Percentiles rank a stretch among this genome's conserved stretches.
These are phyloP conservation scores for Xylaria sp. DNA, from an alignment of 2,329 filamentous ascomycete genomes.

Conservation along the genomic window DNA sequence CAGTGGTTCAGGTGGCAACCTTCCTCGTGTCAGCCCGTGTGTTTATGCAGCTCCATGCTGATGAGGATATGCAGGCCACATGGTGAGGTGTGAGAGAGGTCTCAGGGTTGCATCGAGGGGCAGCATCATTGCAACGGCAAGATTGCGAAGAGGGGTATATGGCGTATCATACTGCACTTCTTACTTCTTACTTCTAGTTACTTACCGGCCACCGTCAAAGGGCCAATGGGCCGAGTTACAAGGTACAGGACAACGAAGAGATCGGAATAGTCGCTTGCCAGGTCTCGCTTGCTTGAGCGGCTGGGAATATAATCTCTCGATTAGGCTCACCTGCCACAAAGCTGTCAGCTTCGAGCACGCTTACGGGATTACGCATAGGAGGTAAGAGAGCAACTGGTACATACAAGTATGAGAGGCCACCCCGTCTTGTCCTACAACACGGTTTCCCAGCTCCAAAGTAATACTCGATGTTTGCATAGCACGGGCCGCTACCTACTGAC, in stretches of 20 bases:
- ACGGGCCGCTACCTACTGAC: conserved; percentile 13
- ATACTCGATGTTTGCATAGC: conserved; percentile 30
- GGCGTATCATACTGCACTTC: background rate
- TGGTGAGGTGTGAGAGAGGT: conserved; percentile 36
- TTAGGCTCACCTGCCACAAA: background rate
- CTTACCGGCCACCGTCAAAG: background rate
- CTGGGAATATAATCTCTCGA: conserved; percentile 9
- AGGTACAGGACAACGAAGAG: background rate
- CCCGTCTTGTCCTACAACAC: background rate
- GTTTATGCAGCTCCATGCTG: conserved; percentile 35
- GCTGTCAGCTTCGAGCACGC: conserved; percentile 16
- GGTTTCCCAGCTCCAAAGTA: conserved; percentile 11
- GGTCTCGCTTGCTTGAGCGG: background rate
- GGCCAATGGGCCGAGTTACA: background rate
- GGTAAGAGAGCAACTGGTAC: background rate
- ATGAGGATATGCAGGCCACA: conserved; percentile 36
- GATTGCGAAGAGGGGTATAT: conserved; percentile 22
- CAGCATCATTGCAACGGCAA: conserved; percentile 23
- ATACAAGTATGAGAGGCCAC: background rate
- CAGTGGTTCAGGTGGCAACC: conserved; percentile 25
- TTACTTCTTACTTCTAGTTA: too few species aligned
- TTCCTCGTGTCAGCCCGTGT: conserved; percentile 36
- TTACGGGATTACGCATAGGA: background rate
- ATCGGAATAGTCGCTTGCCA: background rate
- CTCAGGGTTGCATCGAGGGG: conserved; percentile 33